Evolutionary conservation across 106 monocot genomes (phyloP).

Genomic region (Hemerocallis citrina): DNA sequence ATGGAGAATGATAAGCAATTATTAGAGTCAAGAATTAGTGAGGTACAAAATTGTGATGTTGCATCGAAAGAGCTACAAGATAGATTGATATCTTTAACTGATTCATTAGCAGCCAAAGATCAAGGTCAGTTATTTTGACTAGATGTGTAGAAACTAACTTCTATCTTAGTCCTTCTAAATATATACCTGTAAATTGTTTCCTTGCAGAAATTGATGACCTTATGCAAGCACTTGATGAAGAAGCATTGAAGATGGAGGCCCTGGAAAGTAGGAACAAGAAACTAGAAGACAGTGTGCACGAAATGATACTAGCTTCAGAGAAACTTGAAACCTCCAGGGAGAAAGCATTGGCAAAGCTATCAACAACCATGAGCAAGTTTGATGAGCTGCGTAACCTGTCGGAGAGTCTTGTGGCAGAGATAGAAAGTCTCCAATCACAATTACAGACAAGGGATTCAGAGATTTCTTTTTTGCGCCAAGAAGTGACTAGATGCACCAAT

Average conservation of each 20-base stretch:
- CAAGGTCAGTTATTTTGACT: constrained; percentile 49
- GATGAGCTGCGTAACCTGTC: constrained; percentile 87
- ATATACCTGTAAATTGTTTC: too few species aligned
- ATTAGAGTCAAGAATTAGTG: constrained; percentile 28
- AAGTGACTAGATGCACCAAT: constrained; percentile 65
- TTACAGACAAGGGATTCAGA: constrained; percentile 63
- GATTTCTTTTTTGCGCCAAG: constrained; percentile 81
- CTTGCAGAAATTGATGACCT: constrained; percentile 79
- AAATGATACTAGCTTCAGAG: constrained; percentile 36
- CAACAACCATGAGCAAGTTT: constrained; percentile 75
- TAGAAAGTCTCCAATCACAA: constrained; percentile 78
- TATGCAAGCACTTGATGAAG: constrained; percentile 91
- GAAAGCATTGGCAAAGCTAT: constrained; percentile 55
- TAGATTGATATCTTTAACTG: constrained; percentile 42
- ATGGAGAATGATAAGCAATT: constrained; percentile 30
- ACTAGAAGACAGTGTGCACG: constrained; percentile 32
- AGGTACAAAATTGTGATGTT: constrained; percentile 35
- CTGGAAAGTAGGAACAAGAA: constrained; percentile 42
- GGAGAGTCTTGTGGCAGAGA: constrained; percentile 69
- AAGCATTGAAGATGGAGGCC: constrained; percentile 63
- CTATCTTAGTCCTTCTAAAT: too few species aligned
- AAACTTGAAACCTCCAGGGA: constrained; percentile 53
- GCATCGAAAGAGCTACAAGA: constrained; percentile 30
- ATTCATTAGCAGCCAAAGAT: constrained; percentile 57
- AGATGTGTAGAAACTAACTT: too few species aligned